Conservation (phyloP, 768 basidiomycete genomes). For the Exsudoporus frostii region DNA sequence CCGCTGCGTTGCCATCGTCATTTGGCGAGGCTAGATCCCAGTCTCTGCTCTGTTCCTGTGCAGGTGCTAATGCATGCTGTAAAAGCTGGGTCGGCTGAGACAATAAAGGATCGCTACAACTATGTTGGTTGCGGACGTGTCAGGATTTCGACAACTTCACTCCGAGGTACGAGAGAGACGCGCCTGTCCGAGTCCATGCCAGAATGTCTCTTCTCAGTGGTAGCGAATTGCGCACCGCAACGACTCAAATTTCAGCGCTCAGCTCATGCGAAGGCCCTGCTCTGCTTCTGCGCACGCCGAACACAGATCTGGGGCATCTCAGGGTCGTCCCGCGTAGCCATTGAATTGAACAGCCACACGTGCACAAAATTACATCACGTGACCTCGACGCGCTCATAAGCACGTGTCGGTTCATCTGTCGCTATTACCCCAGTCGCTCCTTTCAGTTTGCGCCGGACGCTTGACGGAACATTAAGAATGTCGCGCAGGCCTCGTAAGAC, state of each 20-base stretch:
- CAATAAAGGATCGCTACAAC: conserved; percentile 40
- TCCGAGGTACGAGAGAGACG: conserved; percentile 22
- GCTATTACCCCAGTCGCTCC: conserved; percentile 22
- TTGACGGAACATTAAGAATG: conserved; percentile 13
- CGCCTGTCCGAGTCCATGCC: conserved; percentile 47
- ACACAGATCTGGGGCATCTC: background rate
- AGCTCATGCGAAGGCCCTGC: conserved; percentile 2
- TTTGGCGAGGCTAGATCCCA: conserved; percentile 14
- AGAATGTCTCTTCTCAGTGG: background rate
- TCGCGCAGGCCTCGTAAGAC: conserved; percentile 14
- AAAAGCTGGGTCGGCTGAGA: conserved; percentile 59
- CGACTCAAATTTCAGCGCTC: conserved; percentile 3
- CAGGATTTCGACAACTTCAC: conserved; percentile 8
- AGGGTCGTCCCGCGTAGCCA: too few species aligned
- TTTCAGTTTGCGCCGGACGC: conserved; percentile 29
- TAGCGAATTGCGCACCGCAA: background rate
- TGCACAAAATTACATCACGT: conserved; percentile 32
- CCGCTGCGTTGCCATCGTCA: conserved; percentile 22
- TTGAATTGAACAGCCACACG: conserved; percentile 3
- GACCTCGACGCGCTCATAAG: conserved; percentile 21
- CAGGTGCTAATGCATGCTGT: conserved; percentile 39
- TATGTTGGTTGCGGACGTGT: conserved; percentile 1
- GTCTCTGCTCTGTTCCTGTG: conserved; percentile 11
- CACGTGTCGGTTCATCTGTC: conserved; percentile 19
- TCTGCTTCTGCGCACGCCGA: background rate